phyloP scores from a whole-genome alignment of 306 rosid species.

The Inga leiocalycina region DNA sequence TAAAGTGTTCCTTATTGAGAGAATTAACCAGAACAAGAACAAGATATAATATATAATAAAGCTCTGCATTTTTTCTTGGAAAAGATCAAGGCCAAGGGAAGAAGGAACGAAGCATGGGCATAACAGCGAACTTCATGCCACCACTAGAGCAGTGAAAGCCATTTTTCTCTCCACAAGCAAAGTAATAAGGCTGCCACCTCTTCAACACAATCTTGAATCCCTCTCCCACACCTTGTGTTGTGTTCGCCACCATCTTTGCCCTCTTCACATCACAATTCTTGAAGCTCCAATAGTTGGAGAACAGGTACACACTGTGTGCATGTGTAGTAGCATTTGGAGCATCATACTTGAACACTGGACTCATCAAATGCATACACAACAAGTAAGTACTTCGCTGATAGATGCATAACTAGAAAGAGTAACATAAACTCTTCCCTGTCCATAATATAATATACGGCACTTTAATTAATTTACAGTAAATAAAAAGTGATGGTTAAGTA shows the following conservation, averaged over 20 bases:
- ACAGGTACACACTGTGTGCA: neutral
- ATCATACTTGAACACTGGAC: conserved; percentile 1
- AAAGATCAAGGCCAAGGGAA: conserved; percentile 35
- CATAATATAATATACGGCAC: too few species aligned
- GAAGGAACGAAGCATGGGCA: conserved; percentile 51
- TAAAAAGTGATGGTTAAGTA: too few species aligned
- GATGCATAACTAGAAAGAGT: too few species aligned
- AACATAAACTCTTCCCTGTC: too few species aligned
- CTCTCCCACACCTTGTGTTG: neutral
- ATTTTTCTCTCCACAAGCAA: conserved; percentile 55
- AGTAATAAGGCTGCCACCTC: conserved; percentile 58
- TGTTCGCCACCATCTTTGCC: neutral
- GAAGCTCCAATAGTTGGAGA: neutral
- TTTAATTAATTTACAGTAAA: too few species aligned
- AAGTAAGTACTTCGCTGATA: too few species aligned
- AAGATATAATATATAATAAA: too few species aligned
- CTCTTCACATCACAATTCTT: neutral
- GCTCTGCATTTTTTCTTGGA: neutral
- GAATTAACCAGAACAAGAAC: neutral
- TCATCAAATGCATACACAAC: neutral
- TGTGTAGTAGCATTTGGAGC: neutral
- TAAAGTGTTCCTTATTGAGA: neutral
- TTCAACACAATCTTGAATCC: conserved; percentile 45
- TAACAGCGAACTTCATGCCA: conserved; percentile 58
- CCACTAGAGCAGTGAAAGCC: conserved; percentile 70